phyloP scores from a whole-genome alignment of 768 basidiomycete genomes.

The Neoboletus brunneissimus region DNA sequence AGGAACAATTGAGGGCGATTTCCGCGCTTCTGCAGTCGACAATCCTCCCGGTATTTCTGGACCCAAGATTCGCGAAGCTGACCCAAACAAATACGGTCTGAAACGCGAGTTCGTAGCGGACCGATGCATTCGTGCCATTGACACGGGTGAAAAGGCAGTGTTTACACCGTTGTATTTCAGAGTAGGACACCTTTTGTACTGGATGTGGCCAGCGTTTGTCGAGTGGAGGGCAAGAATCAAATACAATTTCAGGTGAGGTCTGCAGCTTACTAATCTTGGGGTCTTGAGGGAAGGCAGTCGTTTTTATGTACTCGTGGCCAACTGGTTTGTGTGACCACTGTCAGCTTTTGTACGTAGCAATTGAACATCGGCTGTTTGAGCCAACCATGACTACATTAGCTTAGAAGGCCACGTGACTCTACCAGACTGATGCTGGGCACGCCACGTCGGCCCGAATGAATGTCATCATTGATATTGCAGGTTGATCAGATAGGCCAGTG shows the following conservation, averaged over 20 bases:
- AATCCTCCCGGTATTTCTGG: slow-evolving; percentile 31
- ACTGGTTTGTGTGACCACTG: background rate
- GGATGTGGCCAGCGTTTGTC: slow-evolving; percentile 57
- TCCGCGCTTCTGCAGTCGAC: slow-evolving; percentile 79
- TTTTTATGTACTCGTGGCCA: background rate
- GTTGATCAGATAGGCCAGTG: background rate
- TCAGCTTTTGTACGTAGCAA: background rate
- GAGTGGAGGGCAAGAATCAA: slow-evolving; percentile 60
- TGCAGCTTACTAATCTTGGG: background rate
- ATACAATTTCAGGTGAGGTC: slow-evolving; percentile 50
- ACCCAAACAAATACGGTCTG: slow-evolving; percentile 58
- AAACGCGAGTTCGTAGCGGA: slow-evolving; percentile 58
- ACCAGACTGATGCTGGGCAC: background rate
- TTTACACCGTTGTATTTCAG: slow-evolving; percentile 53
- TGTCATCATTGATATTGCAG: no score
- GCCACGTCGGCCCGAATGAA: no score
- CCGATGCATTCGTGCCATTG: slow-evolving; percentile 58
- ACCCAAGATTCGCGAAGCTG: slow-evolving; percentile 37
- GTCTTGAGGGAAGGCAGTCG: background rate
- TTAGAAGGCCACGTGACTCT: background rate
- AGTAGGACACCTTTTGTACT: slow-evolving; percentile 56
- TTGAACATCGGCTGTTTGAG: background rate
- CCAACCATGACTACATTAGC: background rate
- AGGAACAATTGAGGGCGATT: slow-evolving; percentile 70
- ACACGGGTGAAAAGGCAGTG: slow-evolving; percentile 52